Evolutionary conservation across 139 green algal species (phyloP).

Genomic region (Picochlorum sp.): DNA sequence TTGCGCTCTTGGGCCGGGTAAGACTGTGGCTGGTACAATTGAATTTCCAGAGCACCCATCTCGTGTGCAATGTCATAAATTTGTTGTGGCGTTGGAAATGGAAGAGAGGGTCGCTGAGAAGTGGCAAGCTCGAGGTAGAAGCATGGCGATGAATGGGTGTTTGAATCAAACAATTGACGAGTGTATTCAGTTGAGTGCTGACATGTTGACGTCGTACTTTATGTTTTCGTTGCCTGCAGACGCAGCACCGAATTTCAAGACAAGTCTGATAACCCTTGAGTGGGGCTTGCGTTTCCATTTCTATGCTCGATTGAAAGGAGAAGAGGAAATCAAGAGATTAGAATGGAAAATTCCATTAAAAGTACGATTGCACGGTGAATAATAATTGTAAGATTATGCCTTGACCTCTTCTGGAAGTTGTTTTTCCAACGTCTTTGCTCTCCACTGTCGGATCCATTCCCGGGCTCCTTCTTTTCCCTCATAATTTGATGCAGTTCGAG

Average conservation of each 20-base stretch:
- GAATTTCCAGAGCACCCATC: background rate
- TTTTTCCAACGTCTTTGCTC: conserved; percentile 21
- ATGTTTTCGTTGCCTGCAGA: background rate
- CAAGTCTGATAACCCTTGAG: background rate
- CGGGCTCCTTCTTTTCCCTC: conserved; percentile 3
- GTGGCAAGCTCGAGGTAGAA: background rate
- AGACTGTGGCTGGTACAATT: background rate
- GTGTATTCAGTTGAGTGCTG: background rate
- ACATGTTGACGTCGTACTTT: background rate
- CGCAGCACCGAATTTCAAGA: conserved; percentile 1
- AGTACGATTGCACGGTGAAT: background rate
- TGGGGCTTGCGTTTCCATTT: background rate
- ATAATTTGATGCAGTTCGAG: background rate
- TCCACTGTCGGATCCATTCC: conserved; percentile 39
- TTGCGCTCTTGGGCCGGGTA: background rate
- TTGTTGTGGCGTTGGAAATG: background rate
- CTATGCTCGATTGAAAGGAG: background rate
- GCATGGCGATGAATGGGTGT: background rate
- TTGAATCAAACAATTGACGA: conserved; percentile 1
- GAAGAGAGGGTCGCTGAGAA: background rate
- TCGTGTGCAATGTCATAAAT: background rate
- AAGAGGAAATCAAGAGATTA: background rate
- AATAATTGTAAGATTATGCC: background rate
- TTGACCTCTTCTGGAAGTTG: conserved; percentile 15
- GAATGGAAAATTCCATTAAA: background rate